Base-by-base conservation (phyloP, 1,284 basidiomycete genomes). In the Pascua guehoae region DNA sequence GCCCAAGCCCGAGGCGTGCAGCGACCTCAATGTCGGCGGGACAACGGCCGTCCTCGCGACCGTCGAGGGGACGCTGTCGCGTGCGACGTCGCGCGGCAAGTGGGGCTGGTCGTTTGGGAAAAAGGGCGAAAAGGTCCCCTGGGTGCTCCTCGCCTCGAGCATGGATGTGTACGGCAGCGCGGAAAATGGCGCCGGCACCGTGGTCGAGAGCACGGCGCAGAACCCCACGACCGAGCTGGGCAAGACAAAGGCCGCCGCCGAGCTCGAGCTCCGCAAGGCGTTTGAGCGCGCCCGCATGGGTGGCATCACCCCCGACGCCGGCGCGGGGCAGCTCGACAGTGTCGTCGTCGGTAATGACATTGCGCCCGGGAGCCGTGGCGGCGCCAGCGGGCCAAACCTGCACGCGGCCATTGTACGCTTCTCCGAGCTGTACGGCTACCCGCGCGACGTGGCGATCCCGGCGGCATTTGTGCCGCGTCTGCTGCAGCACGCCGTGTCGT, bases 391-490 rank as follows among this genome's bases (percentile, higher is more conserved):
- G n/a, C n/a, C 41, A 8, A 32, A 38, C 40, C 49, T 58, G 36
- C 57, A 52, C 41, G 57, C 48, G 16, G 50, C 62, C n/a, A 67
- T 76, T 36, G 48, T 76, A 9, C 68, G 76, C 11, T 68, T 74
- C 40, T 57, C 67, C n/a, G 68, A 72, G 14, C 59, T 77, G 12
- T 78, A 76, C 53, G 76, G 76, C 15, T 71, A 67, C 48, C 53
- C 59, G 0, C 63, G 65, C 10, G 12, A 48, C 10, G 47, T 47
- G 24, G 64, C 68, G 32, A 67, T 73, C 48, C 62, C 69, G 5
- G 64, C 69, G 9, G 57, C 73, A 0, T 70, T 75, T 56, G 59
- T 76, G 41, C 68, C 72, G 8, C 63, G 66, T 10, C 55, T 76
- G 12, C 49, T 75, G n/a, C 61, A 61, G 44, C 66, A 71, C 51